Base-by-base conservation (phyloP, 805 yeast genomes). In the Candida yuanshanica region DNA sequence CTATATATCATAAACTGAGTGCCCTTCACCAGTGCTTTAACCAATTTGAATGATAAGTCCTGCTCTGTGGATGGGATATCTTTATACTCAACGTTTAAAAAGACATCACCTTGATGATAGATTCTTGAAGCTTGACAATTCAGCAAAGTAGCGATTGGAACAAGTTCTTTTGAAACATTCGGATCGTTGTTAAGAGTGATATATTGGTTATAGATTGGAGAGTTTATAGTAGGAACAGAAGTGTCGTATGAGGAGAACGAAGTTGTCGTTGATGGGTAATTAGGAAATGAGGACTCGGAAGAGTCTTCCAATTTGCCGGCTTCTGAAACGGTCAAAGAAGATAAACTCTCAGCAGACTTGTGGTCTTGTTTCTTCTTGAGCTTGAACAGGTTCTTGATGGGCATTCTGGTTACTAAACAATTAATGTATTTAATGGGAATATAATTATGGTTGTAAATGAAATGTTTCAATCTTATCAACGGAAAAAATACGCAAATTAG, bases 71-170 rank as follows among this genome's bases (percentile, higher is more conserved):
- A 62, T 64, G 39, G 56, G 53, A 21, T 18, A 17, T 36, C 36
- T 16, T 43, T 45, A 14, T 34, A 38, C 34, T 47, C 52, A 3
- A 40, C 26, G 29, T 50, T 52, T 55, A 68, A 72, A 52, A 62
- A 62, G 17, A 85, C 83, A 39, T 70, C 75, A 35, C 66, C 44
- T 9, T 47, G 33, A 14, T 22, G 23, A 58, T 87, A 86, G 7
- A 75, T 68, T 36, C 95, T 69, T 20, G 77, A 70, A 46, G 77
- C 77, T 55, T 87, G 95, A 16, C 89, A 79, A 35, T 75, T 74
- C 41, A 84, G 67, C 48, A 87, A 68, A 17, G 86, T 80, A 29
- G 86, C 74, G 10, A 84, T 72, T 0, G 95, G 95, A 13, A 77
- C 62, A 55, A 87, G 67, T 55, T 85, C 91, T 13, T 76, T 75